phyloP scores from a whole-genome alignment of 345 rosid species.

The Pistacia integerrima region DNA sequence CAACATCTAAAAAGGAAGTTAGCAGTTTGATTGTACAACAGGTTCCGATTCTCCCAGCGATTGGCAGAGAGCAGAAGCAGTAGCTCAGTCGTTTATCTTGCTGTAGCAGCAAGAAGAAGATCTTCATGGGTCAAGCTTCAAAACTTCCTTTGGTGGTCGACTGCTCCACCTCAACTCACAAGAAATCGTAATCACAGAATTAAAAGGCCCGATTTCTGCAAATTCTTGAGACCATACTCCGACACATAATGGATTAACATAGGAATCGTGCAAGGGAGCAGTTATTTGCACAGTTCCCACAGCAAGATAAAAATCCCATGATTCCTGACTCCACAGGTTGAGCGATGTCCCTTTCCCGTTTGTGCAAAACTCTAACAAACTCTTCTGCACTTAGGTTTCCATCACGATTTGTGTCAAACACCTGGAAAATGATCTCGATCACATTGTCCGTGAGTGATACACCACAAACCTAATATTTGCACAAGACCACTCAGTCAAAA shows the following conservation, averaged over 20 bases:
- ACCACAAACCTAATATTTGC: conserved; percentile 64
- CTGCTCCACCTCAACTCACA: not conserved
- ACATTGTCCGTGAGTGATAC: conserved; percentile 63
- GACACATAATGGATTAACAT: conserved; percentile 14
- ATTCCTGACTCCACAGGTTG: conserved; percentile 58
- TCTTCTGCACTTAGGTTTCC: conserved; percentile 72
- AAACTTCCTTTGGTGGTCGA: not conserved
- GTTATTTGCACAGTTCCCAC: conserved; percentile 42
- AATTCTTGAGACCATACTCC: not conserved
- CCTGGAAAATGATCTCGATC: conserved; percentile 69
- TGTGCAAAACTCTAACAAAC: conserved; percentile 62
- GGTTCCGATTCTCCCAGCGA: not conserved
- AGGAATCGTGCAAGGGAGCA: conserved; percentile 29
- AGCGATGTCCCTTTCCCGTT: conserved; percentile 69
- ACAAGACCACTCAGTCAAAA: not conserved
- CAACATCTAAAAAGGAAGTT: not conserved
- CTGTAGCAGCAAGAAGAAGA: not conserved
- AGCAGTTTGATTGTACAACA: not conserved
- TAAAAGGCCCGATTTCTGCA: not conserved
- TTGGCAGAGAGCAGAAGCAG: too few species aligned
- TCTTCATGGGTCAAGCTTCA: not conserved
- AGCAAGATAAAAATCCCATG: conserved; percentile 46
- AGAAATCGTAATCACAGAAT: not conserved
- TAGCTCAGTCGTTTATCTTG: not conserved
- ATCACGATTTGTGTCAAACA: conserved; percentile 75